Conservation (phyloP, 1,284 basidiomycete species). For the Inonotus hispidus region DNA sequence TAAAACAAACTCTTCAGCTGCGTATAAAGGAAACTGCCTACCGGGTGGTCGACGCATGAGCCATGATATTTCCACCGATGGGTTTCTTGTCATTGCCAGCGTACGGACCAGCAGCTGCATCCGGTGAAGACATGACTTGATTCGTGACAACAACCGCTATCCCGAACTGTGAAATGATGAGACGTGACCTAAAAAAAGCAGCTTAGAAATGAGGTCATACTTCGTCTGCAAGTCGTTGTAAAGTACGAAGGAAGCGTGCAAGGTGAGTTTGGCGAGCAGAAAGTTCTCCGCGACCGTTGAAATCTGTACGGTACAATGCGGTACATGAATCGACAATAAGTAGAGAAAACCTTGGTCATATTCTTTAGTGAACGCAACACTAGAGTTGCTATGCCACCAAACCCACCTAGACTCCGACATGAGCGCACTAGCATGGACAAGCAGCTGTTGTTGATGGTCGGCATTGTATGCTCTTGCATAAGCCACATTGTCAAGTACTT, state of each 20-base stretch:
- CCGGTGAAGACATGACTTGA: constrained; percentile 98
- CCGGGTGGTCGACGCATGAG: constrained; percentile 93
- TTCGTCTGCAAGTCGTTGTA: constrained; percentile 95
- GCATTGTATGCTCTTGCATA: constrained; percentile 99
- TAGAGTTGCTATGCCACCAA: neutral
- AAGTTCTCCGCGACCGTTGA: constrained; percentile 91
- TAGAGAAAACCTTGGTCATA: constrained; percentile 75
- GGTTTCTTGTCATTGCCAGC: constrained; percentile 94
- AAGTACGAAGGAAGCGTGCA: constrained; percentile 92
- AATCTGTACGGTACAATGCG: constrained; percentile 94
- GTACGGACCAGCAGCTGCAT: constrained; percentile 87
- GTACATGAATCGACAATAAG: constrained; percentile 98
- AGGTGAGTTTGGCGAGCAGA: constrained; percentile 94
- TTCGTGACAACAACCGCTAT: constrained; percentile 98
- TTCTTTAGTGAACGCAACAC: constrained; percentile 16
- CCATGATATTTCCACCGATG: constrained; percentile 95
- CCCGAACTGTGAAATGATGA: constrained; percentile 63
- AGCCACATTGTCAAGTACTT: constrained; percentile 97
- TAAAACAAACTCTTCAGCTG: neutral
- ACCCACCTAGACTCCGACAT: constrained; percentile 93
- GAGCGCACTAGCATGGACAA: constrained; percentile 90
- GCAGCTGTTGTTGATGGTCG: constrained; percentile 90
- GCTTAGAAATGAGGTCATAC: constrained; percentile 36
- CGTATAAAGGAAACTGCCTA: constrained; percentile 28
- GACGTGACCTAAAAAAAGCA: neutral